These are phyloP conservation scores for Agastache rugosa DNA, from an alignment of 257 asterid species.

Conservation along the genomic window DNA sequence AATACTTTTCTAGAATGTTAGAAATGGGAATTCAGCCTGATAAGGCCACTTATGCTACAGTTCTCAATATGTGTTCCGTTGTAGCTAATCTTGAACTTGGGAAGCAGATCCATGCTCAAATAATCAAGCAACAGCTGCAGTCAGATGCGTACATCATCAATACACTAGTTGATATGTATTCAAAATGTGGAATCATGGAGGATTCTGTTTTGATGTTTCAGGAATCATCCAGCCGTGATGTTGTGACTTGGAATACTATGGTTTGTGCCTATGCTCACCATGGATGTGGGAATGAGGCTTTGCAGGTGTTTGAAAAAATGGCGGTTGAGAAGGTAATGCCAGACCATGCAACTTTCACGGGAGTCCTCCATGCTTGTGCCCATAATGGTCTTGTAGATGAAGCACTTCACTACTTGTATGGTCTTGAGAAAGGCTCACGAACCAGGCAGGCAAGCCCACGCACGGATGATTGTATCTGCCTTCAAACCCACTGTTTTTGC, in stretches of 20 bases:
- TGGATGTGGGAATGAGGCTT: constrained; percentile 50
- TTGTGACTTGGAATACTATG: no score
- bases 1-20: no score
- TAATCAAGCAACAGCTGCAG: no score
- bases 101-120: no score
- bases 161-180: not conserved
- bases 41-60: no score
- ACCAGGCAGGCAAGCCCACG: constrained; percentile 77
- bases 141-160: no score
- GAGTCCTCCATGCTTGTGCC: constrained; percentile 71
- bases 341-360: constrained; percentile 47
- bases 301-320: constrained; percentile 54
- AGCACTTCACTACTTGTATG: not conserved
- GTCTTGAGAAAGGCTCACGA: no score
- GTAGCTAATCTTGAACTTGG: no score
- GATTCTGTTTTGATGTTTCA: constrained; percentile 33
- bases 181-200: constrained; percentile 78
- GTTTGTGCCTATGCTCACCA: constrained; percentile 79
- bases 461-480: constrained; percentile 67
- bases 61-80: no score
- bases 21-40: no score
- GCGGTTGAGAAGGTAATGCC: constrained; percentile 58
- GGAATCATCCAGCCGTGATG: no score
- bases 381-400: constrained; percentile 63
- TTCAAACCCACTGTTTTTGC: no score